phyloP scores from a whole-genome alignment of 495 filamentous ascomycete genomes.

The Penicillium egyptiacum region DNA sequence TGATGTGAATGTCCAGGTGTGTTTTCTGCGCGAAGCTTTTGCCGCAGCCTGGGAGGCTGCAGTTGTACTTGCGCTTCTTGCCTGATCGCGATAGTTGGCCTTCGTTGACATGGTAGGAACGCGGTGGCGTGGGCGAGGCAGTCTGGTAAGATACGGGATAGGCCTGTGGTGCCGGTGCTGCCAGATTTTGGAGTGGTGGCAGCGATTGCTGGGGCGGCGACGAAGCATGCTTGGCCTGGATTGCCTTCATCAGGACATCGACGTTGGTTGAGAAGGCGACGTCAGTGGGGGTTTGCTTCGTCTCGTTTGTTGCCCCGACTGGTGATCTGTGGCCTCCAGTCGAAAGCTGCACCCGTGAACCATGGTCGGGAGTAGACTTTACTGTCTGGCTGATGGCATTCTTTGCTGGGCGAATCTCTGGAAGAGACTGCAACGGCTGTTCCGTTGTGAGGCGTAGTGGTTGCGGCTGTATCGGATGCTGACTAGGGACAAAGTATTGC shows the following conservation, averaged over 20 bases:
- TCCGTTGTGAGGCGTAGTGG: constrained; percentile 37
- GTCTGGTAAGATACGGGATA: constrained; percentile 34
- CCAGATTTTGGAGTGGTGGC: constrained; percentile 38
- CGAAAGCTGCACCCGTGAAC: constrained; percentile 8
- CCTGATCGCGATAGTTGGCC: constrained; percentile 35
- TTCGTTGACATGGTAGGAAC: constrained; percentile 28
- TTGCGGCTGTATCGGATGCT: constrained; percentile 29
- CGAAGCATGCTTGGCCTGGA: constrained; percentile 65
- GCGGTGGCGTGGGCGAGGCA: constrained; percentile 20
- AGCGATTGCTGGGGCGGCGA: constrained; percentile 35
- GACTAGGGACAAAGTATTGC: constrained; percentile 35
- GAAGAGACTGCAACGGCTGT: constrained; percentile 35
- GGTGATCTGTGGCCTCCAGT: constrained; percentile 9
- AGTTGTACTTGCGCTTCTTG: constrained; percentile 62
- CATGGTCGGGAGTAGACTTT: constrained; percentile 25
- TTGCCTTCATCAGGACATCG: constrained; percentile 89
- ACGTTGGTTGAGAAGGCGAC: constrained; percentile 76
- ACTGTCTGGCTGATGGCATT: constrained; percentile 39
- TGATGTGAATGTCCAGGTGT: constrained; percentile 86
- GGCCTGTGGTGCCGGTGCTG: constrained; percentile 21
- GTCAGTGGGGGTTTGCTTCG: constrained; percentile 36
- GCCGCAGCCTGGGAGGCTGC: constrained; percentile 70
- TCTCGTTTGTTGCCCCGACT: constrained; percentile 8
- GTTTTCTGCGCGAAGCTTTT: constrained; percentile 92
- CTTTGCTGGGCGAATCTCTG: constrained; percentile 43